Percentiles rank a stretch among this genome's conserved stretches.
Evolutionary conservation across 164 flowering plant genomes (phyloP).

Genomic region (Buxus sempervirens): DNA sequence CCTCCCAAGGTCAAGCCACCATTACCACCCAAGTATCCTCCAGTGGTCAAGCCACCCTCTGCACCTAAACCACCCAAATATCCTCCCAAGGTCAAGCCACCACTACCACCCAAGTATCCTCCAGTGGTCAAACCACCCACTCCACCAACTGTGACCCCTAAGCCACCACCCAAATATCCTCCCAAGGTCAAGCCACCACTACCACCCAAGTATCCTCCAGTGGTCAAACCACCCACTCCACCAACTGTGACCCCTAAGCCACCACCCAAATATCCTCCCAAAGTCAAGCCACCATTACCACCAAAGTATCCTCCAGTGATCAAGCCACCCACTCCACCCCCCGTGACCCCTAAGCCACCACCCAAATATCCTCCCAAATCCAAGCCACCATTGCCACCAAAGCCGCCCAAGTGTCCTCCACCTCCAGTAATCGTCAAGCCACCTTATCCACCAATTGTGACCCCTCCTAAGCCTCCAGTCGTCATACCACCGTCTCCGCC

Average conservation of each 20-base stretch:
- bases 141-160: neutral
- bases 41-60: neutral
- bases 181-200: too few species aligned
- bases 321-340: conserved; percentile 14
- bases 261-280: too few species aligned
- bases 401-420: conserved; percentile 6
- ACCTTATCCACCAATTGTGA: conserved; percentile 11
- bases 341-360: conserved; percentile 1
- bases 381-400: conserved; percentile 11
- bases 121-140: neutral
- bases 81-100: conserved; percentile 15
- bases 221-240: neutral
- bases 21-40: conserved; percentile 1
- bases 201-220: conserved; percentile 12
- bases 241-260: neutral
- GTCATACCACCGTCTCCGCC: conserved; percentile 8
- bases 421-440: conserved; percentile 16
- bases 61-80: conserved; percentile 6
- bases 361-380: conserved; percentile 9
- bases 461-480: too few species aligned
- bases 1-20: conserved; percentile 32
- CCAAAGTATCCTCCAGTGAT: too few species aligned
- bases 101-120: conserved; percentile 9
- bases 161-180: conserved; percentile 8
- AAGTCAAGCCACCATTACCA: too few species aligned